These are phyloP conservation scores for Geranium brycei DNA, from an alignment of 345 rosid species.

Conservation along the genomic window DNA sequence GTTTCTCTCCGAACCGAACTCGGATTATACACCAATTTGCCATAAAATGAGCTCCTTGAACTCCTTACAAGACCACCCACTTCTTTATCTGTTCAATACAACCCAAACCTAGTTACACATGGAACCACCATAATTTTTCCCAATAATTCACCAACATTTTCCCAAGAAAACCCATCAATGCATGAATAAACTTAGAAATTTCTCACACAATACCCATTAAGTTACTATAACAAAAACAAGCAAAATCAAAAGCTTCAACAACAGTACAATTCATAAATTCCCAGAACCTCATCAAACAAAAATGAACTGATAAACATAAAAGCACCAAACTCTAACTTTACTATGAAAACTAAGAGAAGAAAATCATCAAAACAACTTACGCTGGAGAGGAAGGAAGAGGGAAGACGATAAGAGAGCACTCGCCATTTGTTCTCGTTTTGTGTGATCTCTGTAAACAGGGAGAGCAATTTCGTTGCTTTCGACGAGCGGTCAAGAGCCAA, in stretches of 20 bases:
- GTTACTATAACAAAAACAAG: background rate
- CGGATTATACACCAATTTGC: constrained; percentile 12
- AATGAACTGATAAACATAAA: background rate
- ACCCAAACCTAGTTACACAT: background rate
- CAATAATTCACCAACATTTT: background rate
- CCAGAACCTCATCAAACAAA: background rate
- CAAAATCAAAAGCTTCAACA: background rate
- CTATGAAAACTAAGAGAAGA: background rate
- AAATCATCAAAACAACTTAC: constrained; percentile 15
- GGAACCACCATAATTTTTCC: background rate
- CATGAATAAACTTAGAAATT: too few species aligned
- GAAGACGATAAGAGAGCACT: constrained; percentile 23
- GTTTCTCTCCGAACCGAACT: constrained; percentile 12
- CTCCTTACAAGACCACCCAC: constrained; percentile 15
- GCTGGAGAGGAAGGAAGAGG: constrained; percentile 22
- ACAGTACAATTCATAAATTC: background rate
- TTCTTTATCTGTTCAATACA: constrained; percentile 26
- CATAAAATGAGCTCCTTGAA: constrained; percentile 26
- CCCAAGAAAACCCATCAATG: too few species aligned
- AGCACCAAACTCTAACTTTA: background rate
- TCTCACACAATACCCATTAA: background rate
- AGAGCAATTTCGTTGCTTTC: background rate
- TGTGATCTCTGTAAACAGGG: background rate
- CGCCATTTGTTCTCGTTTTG: constrained; percentile 25
- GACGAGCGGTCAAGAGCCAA: background rate